Conservation (phyloP, 225 moss, liverwort and hornwort species). For the Antitrichia curtipendula region DNA sequence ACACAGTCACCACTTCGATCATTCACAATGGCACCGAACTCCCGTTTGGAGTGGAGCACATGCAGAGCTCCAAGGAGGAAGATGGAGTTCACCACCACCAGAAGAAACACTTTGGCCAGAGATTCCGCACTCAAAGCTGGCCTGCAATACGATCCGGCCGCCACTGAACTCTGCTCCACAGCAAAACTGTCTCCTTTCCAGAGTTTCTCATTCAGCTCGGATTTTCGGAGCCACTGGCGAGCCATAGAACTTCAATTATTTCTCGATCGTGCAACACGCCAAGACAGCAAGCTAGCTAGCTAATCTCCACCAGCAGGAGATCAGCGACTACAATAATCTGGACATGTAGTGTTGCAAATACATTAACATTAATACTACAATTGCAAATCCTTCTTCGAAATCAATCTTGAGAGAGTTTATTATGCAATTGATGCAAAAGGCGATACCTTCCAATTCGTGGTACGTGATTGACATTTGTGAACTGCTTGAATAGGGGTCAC, state of each 20-base stretch:
- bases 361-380: background rate
- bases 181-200: slow-evolving; percentile 11
- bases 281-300: background rate
- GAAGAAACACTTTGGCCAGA: slow-evolving; percentile 23
- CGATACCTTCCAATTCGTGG: background rate
- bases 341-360: background rate
- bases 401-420: background rate
- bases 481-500: background rate
- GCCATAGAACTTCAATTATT: background rate
- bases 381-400: background rate
- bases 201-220: slow-evolving; percentile 33
- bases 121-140: slow-evolving; percentile 21
- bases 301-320: background rate
- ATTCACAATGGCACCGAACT: background rate
- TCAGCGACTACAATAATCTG: background rate
- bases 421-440: background rate
- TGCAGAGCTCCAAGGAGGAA: slow-evolving; percentile 32
- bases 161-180: background rate
- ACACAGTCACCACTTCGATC: slow-evolving; percentile 4
- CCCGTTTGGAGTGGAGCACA: slow-evolving; percentile 30
- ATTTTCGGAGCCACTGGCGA: slow-evolving; percentile 25
- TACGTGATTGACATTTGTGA: background rate
- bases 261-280: background rate
- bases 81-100: slow-evolving; percentile 18
- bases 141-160: background rate